phyloP scores from a whole-genome alignment of 2,329 filamentous ascomycete genomes.

The Colletotrichum sp. region DNA sequence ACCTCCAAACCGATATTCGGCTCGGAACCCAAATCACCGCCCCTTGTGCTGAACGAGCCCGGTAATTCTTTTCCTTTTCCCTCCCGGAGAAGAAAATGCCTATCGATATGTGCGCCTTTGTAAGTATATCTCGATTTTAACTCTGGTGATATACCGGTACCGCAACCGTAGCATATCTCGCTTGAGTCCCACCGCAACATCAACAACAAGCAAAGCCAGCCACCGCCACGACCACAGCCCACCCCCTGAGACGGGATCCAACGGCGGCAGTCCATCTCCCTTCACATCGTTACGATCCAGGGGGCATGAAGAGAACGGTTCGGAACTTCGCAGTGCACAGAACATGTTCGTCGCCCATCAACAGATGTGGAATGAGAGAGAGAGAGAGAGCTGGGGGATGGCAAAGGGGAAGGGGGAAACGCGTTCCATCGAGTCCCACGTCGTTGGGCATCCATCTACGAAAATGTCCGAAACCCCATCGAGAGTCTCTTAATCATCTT shows the following conservation, averaged over 20 bases:
- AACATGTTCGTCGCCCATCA: neutral
- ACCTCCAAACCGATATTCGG: neutral
- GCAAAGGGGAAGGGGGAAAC: neutral
- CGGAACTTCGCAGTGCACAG: neutral
- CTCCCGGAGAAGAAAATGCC: neutral
- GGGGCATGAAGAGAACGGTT: neutral
- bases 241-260: neutral
- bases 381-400: neutral
- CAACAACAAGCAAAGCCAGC: neutral
- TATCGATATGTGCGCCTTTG: neutral
- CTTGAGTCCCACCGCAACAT: neutral
- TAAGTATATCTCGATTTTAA: neutral
- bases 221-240: neutral
- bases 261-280: neutral
- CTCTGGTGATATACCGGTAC: neutral
- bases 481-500: neutral
- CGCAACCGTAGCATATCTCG: neutral
- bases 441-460: neutral
- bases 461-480: neutral
- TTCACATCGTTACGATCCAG: neutral
- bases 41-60: neutral
- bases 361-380: neutral
- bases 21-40: neutral
- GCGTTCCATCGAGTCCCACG: neutral
- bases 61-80: neutral